Evolutionary conservation across 2,329 filamentous ascomycete species (phyloP), one percentile per base, ranked within the genome.

Genomic region (Sclerotinia glacialis): DNA sequence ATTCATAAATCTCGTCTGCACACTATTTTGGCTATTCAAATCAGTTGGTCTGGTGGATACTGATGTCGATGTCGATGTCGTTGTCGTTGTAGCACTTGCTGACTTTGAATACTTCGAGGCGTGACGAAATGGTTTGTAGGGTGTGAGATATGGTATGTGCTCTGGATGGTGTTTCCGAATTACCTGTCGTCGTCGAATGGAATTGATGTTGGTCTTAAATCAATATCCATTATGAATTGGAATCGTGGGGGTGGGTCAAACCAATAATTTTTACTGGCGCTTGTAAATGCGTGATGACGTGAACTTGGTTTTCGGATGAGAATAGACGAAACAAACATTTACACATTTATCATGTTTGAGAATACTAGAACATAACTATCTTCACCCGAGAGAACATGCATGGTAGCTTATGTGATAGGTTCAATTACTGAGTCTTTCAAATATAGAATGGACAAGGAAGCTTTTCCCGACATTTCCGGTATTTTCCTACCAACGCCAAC

Each of bases 401-500:
- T 12, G n/a, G 31, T 31, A 61, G 34, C 42, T 54, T 31, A 52
- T 59, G 55, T 31, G 44, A 66, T 66, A 61, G 58, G 55, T 53
- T 66, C 64, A 66, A 66, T 66, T 66, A 61, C 42, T 66, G 61
- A 46, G 61, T 46, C 37, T 49, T 61, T 49, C 58, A 52, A 61
- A 61, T 34, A n/a, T 66, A 42, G 26, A 54, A 66, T 34, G 56
- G 54, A 49, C 64, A 61, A 61, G 64, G 58, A 61, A 59, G 64
- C 64, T 66, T 61, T 59, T 61, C 64, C 64, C 53, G 50, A 53
- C 37, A 53, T 31, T 60, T 66, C 64, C 64, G 55, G 55, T 61
- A 66, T 66, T 66, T 66, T 60, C 46, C 64, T 42, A 61, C 64
- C 64, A 66, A 80, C 78, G 75, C 78, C 78, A 74, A 76, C 77